These are phyloP conservation scores for Talaromyces sp. DNA, from an alignment of 2,329 filamentous ascomycete species.

Conservation along the genomic window DNA sequence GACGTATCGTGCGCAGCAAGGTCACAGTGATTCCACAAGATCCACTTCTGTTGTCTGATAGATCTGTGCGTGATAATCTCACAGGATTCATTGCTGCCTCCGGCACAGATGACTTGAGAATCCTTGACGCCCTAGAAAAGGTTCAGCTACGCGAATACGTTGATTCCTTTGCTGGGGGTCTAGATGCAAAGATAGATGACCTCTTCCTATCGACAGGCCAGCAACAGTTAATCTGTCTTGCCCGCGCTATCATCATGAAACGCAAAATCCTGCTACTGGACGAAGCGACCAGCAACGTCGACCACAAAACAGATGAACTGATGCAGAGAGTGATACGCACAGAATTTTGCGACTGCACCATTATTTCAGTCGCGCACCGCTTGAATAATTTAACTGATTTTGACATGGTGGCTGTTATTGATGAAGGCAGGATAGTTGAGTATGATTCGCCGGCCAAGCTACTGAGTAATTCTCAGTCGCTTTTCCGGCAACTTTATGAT, in stretches of 20 bases:
- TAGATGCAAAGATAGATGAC: slow-evolving; percentile 40
- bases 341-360: slow-evolving; percentile 52
- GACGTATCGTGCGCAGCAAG: slow-evolving; percentile 34
- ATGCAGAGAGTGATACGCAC: slow-evolving; percentile 54
- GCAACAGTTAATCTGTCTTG: slow-evolving; percentile 60
- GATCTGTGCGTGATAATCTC: slow-evolving; percentile 31
- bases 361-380: slow-evolving; percentile 55
- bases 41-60: slow-evolving; percentile 34
- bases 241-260: slow-evolving; percentile 51
- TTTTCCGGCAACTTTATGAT: slow-evolving; percentile 23
- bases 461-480: slow-evolving; percentile 28
- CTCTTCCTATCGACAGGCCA: slow-evolving; percentile 55
- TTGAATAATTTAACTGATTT: slow-evolving; percentile 42
- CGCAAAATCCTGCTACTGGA: slow-evolving; percentile 43
- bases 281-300: slow-evolving; percentile 44
- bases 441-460: slow-evolving; percentile 31
- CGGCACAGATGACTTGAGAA: background rate
- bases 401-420: slow-evolving; percentile 34
- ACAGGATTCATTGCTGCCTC: slow-evolving; percentile 28
- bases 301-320: slow-evolving; percentile 51
- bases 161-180: background rate
- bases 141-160: background rate
- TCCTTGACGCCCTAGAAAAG: slow-evolving; percentile 4
- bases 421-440: slow-evolving; percentile 31
- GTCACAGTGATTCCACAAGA: slow-evolving; percentile 43